Percentiles rank a stretch among this genome's conserved stretches.
Evolutionary conservation across 2,329 filamentous ascomycete species (phyloP).

Genomic region (Beauveria australis): DNA sequence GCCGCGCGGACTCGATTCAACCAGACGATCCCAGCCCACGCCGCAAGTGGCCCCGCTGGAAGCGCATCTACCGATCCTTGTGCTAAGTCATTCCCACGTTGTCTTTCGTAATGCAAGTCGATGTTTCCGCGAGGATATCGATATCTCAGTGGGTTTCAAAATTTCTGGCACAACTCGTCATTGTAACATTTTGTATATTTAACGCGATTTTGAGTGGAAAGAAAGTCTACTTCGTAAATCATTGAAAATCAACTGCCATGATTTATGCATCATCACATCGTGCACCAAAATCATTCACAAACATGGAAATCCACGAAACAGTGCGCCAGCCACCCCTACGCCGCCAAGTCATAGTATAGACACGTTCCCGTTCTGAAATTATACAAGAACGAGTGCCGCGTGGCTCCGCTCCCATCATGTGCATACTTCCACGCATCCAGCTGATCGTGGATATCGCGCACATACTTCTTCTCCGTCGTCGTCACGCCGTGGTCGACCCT

Average conservation of each 20-base stretch:
- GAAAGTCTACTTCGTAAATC: neutral
- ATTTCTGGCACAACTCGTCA: neutral
- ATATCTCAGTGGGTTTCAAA: neutral
- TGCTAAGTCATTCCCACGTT: constrained; percentile 14
- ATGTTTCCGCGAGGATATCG: neutral
- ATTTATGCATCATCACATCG: neutral
- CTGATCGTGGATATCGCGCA: constrained; percentile 74
- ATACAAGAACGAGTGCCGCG: constrained; percentile 76
- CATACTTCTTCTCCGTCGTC: constrained; percentile 70
- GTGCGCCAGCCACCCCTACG: neutral
- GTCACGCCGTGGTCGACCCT: constrained; percentile 70
- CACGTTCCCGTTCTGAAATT: constrained; percentile 81
- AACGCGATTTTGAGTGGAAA: neutral
- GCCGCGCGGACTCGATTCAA: constrained; percentile 19
- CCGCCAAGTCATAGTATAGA: constrained; percentile 70
- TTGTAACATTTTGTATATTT: neutral
- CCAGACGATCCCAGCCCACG: constrained; percentile 19
- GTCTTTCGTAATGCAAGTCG: neutral
- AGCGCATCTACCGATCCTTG: constrained; percentile 19
- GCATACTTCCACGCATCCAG: constrained; percentile 54
- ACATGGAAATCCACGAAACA: too few species aligned
- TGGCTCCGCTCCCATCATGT: constrained; percentile 45
- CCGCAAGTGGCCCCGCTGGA: constrained; percentile 20
- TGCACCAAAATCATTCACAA: too few species aligned
- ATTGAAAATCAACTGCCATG: neutral